These are phyloP conservation scores for Ocimum tenuiflorum DNA, from an alignment of 257 asterid species.

Conservation along the genomic window DNA sequence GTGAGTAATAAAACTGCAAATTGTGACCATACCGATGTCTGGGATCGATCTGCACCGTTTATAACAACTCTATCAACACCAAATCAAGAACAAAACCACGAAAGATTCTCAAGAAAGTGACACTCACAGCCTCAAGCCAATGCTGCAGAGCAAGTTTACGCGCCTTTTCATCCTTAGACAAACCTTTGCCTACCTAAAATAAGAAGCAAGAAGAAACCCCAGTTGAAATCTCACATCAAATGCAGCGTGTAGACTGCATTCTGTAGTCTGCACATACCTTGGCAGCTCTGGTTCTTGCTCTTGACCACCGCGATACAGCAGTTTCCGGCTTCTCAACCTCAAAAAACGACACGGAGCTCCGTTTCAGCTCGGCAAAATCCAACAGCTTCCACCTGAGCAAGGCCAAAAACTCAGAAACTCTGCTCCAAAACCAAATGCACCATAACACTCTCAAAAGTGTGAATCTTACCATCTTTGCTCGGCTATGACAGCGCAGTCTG, in stretches of 20 bases:
- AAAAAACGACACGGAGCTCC: slow-evolving; percentile 59
- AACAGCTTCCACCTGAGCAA: slow-evolving; percentile 77
- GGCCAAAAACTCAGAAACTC: background rate
- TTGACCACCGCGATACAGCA: slow-evolving; percentile 73
- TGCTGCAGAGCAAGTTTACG: slow-evolving; percentile 84
- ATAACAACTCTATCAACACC: background rate
- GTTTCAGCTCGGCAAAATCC: slow-evolving; percentile 74
- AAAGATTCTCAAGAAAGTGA: background rate
- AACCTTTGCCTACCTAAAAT: slow-evolving; percentile 73
- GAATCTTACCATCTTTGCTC: slow-evolving; percentile 68
- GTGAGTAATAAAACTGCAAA: slow-evolving; percentile 60
- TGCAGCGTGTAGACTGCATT: background rate
- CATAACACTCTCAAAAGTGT: background rate
- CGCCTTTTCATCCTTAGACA: slow-evolving; percentile 72
- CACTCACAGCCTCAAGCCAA: slow-evolving; percentile 93
- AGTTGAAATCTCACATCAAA: background rate
- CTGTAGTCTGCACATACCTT: slow-evolving; percentile 34
- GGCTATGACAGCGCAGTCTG: slow-evolving; percentile 81
- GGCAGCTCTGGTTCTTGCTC: slow-evolving; percentile 70
- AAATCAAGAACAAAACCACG: background rate
- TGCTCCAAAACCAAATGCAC: background rate
- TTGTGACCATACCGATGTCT: slow-evolving; percentile 91
- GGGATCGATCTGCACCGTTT: slow-evolving; percentile 56
- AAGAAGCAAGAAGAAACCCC: background rate
- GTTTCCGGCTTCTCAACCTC: slow-evolving; percentile 68